Evolutionary conservation across 2,329 filamentous ascomycete genomes (phyloP).

Genomic region (Knoxdaviesia capensis): DNA sequence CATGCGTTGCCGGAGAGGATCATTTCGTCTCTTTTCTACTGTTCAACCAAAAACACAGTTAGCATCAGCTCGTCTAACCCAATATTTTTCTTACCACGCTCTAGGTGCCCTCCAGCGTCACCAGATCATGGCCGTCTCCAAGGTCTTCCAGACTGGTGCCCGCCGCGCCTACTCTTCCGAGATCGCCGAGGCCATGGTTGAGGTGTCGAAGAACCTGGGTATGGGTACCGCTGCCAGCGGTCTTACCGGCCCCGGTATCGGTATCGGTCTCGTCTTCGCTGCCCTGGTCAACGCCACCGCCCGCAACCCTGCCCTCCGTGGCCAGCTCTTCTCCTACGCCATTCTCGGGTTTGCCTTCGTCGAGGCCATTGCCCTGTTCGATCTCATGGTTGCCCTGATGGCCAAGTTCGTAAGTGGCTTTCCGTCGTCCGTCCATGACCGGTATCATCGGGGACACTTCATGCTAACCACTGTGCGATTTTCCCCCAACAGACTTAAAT

Average conservation of each 20-base stretch:
- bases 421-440: too few species aligned
- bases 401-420: constrained; percentile 56
- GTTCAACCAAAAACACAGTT: too few species aligned
- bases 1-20: too few species aligned
- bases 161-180: constrained; percentile 71
- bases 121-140: too few species aligned
- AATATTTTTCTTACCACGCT: too few species aligned
- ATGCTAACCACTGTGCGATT: too few species aligned
- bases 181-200: constrained; percentile 73
- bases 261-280: constrained; percentile 89
- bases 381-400: constrained; percentile 85
- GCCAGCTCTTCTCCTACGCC: constrained; percentile 90
- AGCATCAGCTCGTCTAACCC: too few species aligned
- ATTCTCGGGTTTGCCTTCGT: constrained; percentile 93
- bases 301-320: constrained; percentile 86
- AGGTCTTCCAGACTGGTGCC: constrained; percentile 39
- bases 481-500: constrained; percentile 5
- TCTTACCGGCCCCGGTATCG: constrained; percentile 83
- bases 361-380: constrained; percentile 78
- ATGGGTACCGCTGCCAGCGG: constrained; percentile 81
- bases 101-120: too few species aligned
- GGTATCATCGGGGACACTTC: too few species aligned
- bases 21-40: too few species aligned
- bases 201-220: constrained; percentile 80
- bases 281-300: constrained; percentile 75